These are phyloP conservation scores for Cajanus cajan DNA, from an alignment of 306 rosid genomes.

Conservation along the genomic window DNA sequence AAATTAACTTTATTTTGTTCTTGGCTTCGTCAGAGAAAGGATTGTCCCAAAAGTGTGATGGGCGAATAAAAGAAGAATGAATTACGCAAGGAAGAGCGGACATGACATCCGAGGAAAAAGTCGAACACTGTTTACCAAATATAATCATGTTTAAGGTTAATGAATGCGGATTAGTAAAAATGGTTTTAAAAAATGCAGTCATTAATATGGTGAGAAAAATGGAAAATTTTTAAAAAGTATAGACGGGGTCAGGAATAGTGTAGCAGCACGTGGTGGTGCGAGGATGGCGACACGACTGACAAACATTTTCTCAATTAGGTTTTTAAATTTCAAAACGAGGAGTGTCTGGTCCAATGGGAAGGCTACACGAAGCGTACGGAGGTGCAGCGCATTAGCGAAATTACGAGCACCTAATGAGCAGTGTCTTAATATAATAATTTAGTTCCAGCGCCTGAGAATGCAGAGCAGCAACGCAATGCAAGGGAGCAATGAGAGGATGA, in stretches of 20 bases:
- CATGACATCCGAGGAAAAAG: neutral
- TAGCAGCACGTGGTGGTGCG: constrained; percentile 8
- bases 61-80: neutral
- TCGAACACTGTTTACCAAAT: neutral
- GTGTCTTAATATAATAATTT: no score
- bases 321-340: no score
- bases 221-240: neutral
- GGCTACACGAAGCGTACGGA: no score
- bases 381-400: no score
- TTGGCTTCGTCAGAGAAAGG: neutral
- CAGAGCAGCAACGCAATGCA: no score
- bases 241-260: neutral
- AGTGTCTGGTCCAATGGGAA: no score
- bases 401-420: no score
- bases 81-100: neutral
- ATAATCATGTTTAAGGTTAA: no score
- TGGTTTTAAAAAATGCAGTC: neutral
- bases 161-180: no score
- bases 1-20: no score
- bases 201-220: neutral
- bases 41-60: neutral
- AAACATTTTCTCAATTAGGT: neutral
- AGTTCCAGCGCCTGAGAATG: no score
- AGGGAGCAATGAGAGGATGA: no score
- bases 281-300: neutral